Evolutionary conservation across 805 yeast genomes (phyloP).

Genomic region (Naumovozyma castellii): DNA sequence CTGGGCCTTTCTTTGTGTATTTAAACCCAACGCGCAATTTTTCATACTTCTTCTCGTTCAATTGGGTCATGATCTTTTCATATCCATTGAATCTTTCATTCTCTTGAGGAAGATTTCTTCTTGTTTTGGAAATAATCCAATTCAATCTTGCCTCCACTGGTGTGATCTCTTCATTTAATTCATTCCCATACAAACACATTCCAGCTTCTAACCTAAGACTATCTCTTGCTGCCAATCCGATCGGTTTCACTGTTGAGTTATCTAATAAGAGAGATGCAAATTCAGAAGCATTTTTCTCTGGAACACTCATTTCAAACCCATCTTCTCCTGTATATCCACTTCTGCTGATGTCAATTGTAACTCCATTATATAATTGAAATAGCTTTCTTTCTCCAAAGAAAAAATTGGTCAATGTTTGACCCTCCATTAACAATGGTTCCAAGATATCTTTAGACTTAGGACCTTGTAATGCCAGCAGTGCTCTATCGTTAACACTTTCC

Average conservation of each 20-base stretch:
- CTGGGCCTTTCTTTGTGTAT: conserved; percentile 64
- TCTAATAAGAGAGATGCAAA: conserved; percentile 52
- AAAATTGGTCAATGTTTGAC: conserved; percentile 38
- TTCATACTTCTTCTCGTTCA: conserved; percentile 52
- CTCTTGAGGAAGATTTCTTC: conserved; percentile 38
- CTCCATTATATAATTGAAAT: conserved; percentile 30
- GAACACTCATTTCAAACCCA: conserved; percentile 87
- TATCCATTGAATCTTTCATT: conserved; percentile 64
- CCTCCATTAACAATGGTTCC: conserved; percentile 48
- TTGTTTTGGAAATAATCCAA: conserved; percentile 80
- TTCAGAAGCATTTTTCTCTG: conserved; percentile 45
- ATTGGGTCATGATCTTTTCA: conserved; percentile 55
- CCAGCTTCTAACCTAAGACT: conserved; percentile 95
- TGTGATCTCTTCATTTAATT: conserved; percentile 64
- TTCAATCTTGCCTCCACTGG: conserved; percentile 85
- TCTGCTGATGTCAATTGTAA: conserved; percentile 70
- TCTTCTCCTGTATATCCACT: conserved; percentile 98
- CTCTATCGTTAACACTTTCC: conserved; percentile 48
- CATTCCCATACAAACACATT: conserved; percentile 95
- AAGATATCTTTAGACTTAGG: conserved; percentile 69
- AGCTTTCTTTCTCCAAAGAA: conserved; percentile 59
- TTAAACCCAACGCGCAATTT: conserved; percentile 63
- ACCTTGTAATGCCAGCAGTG: conserved; percentile 87
- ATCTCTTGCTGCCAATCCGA: conserved; percentile 97
- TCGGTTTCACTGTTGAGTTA: conserved; percentile 58